Conservation (phyloP, 176 grass and related monocot genomes). For the Raddia guianensis region DNA sequence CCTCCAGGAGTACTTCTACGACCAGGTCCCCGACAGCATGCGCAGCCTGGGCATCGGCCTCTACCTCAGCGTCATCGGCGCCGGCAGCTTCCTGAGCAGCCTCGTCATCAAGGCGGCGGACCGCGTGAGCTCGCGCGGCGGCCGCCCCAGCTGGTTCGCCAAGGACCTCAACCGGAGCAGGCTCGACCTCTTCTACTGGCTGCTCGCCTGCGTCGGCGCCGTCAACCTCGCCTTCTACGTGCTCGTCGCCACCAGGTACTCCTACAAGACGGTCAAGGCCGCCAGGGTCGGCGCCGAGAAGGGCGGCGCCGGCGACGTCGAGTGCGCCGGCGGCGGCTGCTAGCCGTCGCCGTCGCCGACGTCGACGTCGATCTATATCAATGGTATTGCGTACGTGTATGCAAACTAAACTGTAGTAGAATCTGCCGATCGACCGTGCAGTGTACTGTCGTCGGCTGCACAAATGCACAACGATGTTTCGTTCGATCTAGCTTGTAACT, state of each 20-base stretch:
- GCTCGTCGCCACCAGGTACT: constrained; percentile 54
- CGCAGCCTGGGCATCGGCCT: constrained; percentile 78
- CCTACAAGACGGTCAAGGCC: constrained; percentile 66
- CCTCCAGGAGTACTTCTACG: constrained; percentile 92
- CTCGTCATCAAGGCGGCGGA: constrained; percentile 61
- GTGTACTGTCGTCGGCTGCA: too few relatives aligned
- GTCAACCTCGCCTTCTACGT: constrained; percentile 62
- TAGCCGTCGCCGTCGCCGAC: not conserved
- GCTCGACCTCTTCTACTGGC: constrained; percentile 78
- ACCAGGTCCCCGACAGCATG: constrained; percentile 84
- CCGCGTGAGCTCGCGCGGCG: constrained; percentile 30
- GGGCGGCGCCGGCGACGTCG: constrained; percentile 30
- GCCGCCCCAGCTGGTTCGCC: constrained; percentile 57
- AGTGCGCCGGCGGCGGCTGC: constrained; percentile 3
- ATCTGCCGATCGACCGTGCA: too few relatives aligned
- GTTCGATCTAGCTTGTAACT: too few relatives aligned
- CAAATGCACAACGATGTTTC: too few relatives aligned
- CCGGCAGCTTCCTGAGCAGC: constrained; percentile 74
- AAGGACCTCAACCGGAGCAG: constrained; percentile 68
- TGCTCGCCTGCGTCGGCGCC: constrained; percentile 46
- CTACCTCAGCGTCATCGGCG: constrained; percentile 76
- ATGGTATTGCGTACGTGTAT: not conserved
- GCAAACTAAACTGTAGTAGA: too few relatives aligned
- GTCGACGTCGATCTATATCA: not conserved
- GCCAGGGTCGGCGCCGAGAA: constrained; percentile 42